Evolutionary conservation across 164 flowering plant genomes (phyloP).

Genomic region (Dillenia turbinata): DNA sequence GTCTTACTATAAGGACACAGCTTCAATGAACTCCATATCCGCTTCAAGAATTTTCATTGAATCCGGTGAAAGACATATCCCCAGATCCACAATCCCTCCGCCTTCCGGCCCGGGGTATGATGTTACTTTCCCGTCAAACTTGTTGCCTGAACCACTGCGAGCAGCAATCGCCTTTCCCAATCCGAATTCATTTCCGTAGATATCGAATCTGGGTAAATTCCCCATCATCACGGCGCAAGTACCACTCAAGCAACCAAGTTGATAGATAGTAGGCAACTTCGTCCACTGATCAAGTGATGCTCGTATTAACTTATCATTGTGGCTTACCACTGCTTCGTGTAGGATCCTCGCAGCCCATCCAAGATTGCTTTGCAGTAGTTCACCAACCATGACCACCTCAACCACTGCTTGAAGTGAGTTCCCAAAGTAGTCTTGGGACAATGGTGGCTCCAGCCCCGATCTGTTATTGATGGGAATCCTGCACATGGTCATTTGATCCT

Average conservation of each 20-base stretch:
- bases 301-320: constrained; percentile 17
- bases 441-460: constrained; percentile 33
- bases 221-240: constrained; percentile 34
- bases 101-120: constrained; percentile 44
- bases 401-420: constrained; percentile 23
- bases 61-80: constrained; percentile 31
- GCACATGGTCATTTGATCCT: constrained; percentile 26
- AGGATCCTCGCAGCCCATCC: constrained; percentile 45
- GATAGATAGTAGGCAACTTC: constrained; percentile 20
- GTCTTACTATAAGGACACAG: not conserved
- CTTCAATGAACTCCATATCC: constrained; percentile 30
- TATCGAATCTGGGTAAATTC: constrained; percentile 45
- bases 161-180: constrained; percentile 45
- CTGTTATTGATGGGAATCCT: constrained; percentile 28
- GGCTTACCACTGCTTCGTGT: constrained; percentile 27
- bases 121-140: constrained; percentile 43
- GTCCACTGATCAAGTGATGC: constrained; percentile 17
- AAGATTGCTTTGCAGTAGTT: constrained; percentile 24
- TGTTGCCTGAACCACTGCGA: constrained; percentile 42
- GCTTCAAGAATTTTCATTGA: constrained; percentile 37
- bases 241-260: constrained; percentile 15
- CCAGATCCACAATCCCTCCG: constrained; percentile 49
- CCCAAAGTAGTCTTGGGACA: constrained; percentile 41
- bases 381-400: constrained; percentile 24
- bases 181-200: constrained; percentile 48